Conservation (phyloP, 129 eudicot species). For the Arctium minus region DNA sequence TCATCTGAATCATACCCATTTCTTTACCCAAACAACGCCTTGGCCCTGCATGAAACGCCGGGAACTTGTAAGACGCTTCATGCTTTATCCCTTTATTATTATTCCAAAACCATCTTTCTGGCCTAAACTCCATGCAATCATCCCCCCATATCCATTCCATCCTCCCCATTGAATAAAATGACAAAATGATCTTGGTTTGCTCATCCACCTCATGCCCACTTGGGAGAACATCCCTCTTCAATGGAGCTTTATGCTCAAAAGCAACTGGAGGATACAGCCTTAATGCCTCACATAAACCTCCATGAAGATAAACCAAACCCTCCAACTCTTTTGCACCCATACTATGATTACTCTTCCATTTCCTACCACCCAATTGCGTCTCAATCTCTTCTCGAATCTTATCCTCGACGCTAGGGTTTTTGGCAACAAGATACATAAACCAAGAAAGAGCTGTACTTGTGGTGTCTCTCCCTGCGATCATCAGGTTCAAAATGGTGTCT, state of each 20-base stretch:
- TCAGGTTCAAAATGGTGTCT: conserved; percentile 1
- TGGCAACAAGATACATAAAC: conserved; percentile 17
- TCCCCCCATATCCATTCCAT: conserved; percentile 28
- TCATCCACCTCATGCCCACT: conserved; percentile 12
- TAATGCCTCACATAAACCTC: conserved; percentile 29
- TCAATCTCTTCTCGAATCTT: conserved; percentile 8
- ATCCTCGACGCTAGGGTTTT: background rate
- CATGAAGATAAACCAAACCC: conserved; percentile 11
- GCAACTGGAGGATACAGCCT: conserved; percentile 23
- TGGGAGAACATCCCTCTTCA: conserved; percentile 17
- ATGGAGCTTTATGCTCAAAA: background rate
- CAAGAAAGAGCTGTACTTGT: conserved; percentile 18
- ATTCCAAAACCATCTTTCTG: conserved; percentile 26
- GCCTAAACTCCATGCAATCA: conserved; percentile 31
- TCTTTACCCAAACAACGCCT: conserved; percentile 28
- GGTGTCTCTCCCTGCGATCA: conserved; percentile 18
- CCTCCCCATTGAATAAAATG: conserved; percentile 16
- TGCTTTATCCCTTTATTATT: background rate
- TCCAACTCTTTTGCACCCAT: background rate
- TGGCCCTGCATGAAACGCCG: conserved; percentile 34
- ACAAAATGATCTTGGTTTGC: conserved; percentile 7
- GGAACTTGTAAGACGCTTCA: conserved; percentile 20
- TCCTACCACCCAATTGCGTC: background rate
- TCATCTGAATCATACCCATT: conserved; percentile 14
- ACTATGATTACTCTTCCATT: background rate